Evolutionary conservation across 2,329 filamentous ascomycete genomes (phyloP), one percentile per base, ranked within the genome.

Genomic region (Emmonsiellopsis sp.): DNA sequence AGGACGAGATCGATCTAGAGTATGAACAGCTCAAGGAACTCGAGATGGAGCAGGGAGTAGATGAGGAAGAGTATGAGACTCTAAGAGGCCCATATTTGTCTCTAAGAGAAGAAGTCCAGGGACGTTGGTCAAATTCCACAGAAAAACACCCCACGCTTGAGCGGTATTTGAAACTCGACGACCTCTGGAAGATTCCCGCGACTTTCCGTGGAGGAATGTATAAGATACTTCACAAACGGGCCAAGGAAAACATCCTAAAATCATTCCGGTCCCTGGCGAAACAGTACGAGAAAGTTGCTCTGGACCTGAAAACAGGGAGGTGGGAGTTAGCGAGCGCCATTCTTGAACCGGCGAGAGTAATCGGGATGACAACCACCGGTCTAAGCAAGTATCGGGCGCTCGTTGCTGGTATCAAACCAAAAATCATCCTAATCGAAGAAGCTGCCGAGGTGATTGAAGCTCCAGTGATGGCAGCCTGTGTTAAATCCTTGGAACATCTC

Each of bases 311-410:
- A 50, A 76, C 79, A 16, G 78, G 77, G 13, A 77, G 74, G 30
- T 85, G 79, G 76, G 77, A 84, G 54, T 73, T 75, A 37, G 80
- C 89, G 55, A 69, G 77, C 7, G 70, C 79, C 20, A 75, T 88
- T 26, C 70, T 92, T 3, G 79, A 79, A 35, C 79, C 80, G 50
- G 73, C 79, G 5, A 80, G 76, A 53, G 65, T 86, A 30, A 76
- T 86, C 50, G 83, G 83, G 7, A 78, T 84, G 74, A 95, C 89
- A 0, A 90, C 86, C 0, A 94, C 89, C 0, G 88, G 89, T 1
- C 65, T 94, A 7, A 85, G 84, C 67, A 94, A 94, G 61, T 92
- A 93, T 57, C 82, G 88, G 3, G 80, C 79, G 1, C 73, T 92
- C 2, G 73, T 94, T 20, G 76, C 83, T 0, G 80, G 80, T 1